phyloP scores from a whole-genome alignment of 345 rosid species.

The Brassica nigra region DNA sequence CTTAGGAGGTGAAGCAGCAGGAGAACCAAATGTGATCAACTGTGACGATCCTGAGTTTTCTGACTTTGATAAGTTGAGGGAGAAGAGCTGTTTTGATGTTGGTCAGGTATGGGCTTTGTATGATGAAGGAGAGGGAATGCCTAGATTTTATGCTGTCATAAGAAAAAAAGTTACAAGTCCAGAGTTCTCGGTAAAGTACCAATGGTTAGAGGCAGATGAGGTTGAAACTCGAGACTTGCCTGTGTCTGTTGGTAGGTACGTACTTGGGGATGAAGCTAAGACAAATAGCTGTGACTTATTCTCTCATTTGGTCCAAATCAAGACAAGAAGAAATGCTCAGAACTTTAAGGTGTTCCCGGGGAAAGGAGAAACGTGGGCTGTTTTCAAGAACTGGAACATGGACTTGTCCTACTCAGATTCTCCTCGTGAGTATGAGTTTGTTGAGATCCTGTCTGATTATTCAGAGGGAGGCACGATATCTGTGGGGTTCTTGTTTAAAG shows the following conservation, averaged over 20 bases:
- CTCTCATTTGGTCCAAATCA: slow-evolving; percentile 56
- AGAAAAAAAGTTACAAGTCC: slow-evolving; percentile 61
- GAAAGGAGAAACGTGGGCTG: slow-evolving; percentile 87
- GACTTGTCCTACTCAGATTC: slow-evolving; percentile 57
- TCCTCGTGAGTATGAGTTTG: slow-evolving; percentile 59
- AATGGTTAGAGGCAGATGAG: slow-evolving; percentile 63
- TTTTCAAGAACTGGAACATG: slow-evolving; percentile 70
- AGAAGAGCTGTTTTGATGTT: slow-evolving; percentile 48
- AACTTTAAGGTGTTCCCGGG: slow-evolving; percentile 57
- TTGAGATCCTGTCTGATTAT: slow-evolving; percentile 64
- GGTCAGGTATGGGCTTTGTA: slow-evolving; percentile 88
- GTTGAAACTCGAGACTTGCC: slow-evolving; percentile 52
- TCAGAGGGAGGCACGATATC: slow-evolving; percentile 44
- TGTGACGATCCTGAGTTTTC: slow-evolving; percentile 70
- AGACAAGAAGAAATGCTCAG: slow-evolving; percentile 37
- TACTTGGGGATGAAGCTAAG: slow-evolving; percentile 39
- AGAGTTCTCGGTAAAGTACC: slow-evolving; percentile 54
- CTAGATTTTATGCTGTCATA: slow-evolving; percentile 79
- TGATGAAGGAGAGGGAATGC: slow-evolving; percentile 80
- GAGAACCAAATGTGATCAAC: slow-evolving; percentile 41
- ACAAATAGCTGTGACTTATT: slow-evolving; percentile 48
- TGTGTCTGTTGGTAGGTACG: slow-evolving; percentile 65
- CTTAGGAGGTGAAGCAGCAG: slow-evolving; percentile 32
- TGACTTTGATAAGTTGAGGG: slow-evolving; percentile 61
- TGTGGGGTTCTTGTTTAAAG: slow-evolving; percentile 67